Evolutionary conservation across 176 grass and related monocot genomes (phyloP).

Genomic region (Rhipidocladum racemiflorum): DNA sequence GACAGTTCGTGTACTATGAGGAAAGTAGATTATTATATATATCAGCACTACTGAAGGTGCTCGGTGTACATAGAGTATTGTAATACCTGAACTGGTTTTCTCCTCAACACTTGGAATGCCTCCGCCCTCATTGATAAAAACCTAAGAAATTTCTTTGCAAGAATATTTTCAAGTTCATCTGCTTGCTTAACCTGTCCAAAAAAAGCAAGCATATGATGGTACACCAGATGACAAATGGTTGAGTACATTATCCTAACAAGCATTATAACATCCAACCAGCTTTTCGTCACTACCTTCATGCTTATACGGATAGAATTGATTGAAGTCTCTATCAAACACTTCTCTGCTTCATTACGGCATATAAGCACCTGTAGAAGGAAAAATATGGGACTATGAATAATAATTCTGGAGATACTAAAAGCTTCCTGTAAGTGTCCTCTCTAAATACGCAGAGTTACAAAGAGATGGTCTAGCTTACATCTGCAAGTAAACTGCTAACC

Average conservation of each 20-base stretch:
- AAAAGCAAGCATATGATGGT: constrained; percentile 1
- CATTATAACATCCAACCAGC: not conserved
- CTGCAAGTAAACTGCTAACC: not conserved
- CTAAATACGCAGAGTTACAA: not conserved
- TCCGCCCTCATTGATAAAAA: constrained; percentile 98
- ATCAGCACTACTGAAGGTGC: not conserved
- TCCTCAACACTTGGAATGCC: constrained; percentile 93
- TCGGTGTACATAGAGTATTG: not conserved
- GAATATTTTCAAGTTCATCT: constrained; percentile 98
- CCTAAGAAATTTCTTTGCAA: constrained; percentile 92
- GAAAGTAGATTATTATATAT: not conserved
- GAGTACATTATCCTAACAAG: not conserved
- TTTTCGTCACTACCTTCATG: constrained; percentile 58
- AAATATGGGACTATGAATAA: not conserved
- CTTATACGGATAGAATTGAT: constrained; percentile 97
- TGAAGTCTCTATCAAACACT: constrained; percentile 94
- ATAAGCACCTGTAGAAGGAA: constrained; percentile 67
- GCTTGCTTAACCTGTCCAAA: constrained; percentile 81
- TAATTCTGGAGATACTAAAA: not conserved
- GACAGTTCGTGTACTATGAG: not conserved
- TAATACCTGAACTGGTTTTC: constrained; percentile 92
- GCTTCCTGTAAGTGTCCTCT: not conserved
- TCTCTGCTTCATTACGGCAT: constrained; percentile 95
- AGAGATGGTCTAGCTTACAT: not conserved
- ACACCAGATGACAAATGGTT: not conserved